Percentiles rank a stretch among this genome's conserved stretches.
phyloP scores from a whole-genome alignment of 2,329 filamentous ascomycete species.

The Colletotrichum ledebouriae region DNA sequence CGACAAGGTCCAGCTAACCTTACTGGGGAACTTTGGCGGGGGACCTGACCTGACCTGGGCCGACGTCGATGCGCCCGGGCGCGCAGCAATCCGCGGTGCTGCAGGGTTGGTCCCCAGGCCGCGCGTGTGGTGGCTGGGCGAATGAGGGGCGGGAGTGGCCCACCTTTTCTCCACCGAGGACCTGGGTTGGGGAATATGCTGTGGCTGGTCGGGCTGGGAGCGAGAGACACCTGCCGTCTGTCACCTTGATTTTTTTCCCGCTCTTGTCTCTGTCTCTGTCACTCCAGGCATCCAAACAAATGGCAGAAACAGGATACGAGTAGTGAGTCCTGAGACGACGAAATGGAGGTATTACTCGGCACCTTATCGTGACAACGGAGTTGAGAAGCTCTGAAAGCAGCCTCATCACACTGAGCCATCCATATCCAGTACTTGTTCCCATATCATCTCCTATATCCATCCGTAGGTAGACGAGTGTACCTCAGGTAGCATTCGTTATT shows the following conservation, averaged over 20 bases:
- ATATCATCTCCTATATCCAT: too few species aligned
- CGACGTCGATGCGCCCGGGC: background rate
- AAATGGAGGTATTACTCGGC: too few species aligned
- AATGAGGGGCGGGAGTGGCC: constrained; percentile 24
- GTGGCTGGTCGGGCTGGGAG: constrained; percentile 40
- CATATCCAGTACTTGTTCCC: too few species aligned
- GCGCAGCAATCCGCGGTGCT: background rate
- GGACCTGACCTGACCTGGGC: background rate
- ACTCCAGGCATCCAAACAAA: constrained; percentile 28
- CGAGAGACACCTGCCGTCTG: constrained; percentile 5
- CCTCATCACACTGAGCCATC: too few species aligned
- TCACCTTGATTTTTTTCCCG: constrained; percentile 7
- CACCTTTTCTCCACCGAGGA: constrained; percentile 16
- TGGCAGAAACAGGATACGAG: constrained; percentile 14
- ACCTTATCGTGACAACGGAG: too few species aligned
- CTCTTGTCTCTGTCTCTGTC: background rate
- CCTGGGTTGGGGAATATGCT: constrained; percentile 37
- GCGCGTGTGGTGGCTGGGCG: constrained; percentile 42
- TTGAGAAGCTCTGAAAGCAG: too few species aligned
- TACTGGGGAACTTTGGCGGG: background rate
- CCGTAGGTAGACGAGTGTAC: too few species aligned
- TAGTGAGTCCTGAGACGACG: constrained; percentile 16
- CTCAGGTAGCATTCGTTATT: background rate
- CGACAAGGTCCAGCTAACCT: constrained; percentile 10
- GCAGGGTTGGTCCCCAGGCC: constrained; percentile 38